These are phyloP conservation scores for Avicennia marina DNA, from an alignment of 257 asterid species.

Conservation along the genomic window DNA sequence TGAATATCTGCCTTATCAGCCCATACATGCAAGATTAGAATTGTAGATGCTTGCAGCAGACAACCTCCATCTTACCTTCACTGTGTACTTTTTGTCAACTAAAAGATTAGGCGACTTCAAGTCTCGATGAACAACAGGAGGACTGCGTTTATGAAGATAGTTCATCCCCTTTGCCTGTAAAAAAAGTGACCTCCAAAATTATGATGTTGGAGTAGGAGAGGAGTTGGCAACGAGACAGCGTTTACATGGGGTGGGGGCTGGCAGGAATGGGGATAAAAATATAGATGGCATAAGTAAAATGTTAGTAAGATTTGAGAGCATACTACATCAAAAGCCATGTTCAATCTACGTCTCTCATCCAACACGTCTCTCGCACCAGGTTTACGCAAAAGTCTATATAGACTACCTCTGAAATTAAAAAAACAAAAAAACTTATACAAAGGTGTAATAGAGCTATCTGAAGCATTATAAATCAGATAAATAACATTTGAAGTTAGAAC, in stretches of 20 bases:
- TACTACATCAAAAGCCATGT: constrained; percentile 97
- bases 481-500: background rate
- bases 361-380: constrained; percentile 74
- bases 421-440: constrained; percentile 1
- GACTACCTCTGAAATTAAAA: constrained; percentile 70
- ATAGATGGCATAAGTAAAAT: background rate
- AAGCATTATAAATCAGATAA: constrained; percentile 5
- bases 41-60: too few relatives aligned
- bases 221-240: background rate
- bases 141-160: constrained; percentile 85
- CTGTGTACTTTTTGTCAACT: constrained; percentile 91
- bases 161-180: constrained; percentile 93
- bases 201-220: constrained; percentile 11
- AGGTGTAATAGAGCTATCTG: constrained; percentile 16
- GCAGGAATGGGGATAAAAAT: background rate
- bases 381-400: constrained; percentile 77
- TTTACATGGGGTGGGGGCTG: too few relatives aligned
- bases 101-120: constrained; percentile 92
- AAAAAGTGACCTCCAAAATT: constrained; percentile 8
- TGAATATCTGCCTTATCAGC: too few relatives aligned
- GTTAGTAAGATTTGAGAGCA: constrained; percentile 8
- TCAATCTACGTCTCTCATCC: constrained; percentile 84
- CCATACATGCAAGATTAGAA: too few relatives aligned
- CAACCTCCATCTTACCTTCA: constrained; percentile 56
- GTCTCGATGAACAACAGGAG: constrained; percentile 94